A percentile compares a stretch with the other conserved stretches of the same genome.
Conservation (phyloP, 192 early-diverging fungal genomes). For the Coemansia sp. region DNA sequence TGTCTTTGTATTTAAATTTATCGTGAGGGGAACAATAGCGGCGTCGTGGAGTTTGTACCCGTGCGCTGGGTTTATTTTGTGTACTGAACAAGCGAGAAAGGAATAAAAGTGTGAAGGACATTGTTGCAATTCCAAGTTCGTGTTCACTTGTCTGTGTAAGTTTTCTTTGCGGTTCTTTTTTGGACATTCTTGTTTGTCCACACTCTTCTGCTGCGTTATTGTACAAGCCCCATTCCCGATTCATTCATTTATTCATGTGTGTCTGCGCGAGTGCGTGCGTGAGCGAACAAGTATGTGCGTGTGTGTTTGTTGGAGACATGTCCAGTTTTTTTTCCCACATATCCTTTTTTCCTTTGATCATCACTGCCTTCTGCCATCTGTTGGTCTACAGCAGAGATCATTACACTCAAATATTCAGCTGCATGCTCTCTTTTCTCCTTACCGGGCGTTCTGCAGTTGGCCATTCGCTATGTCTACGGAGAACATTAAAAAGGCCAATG, state of each 20-base stretch:
- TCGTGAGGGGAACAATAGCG: slow-evolving; percentile 4
- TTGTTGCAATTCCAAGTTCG: not conserved
- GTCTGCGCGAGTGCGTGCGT: not conserved
- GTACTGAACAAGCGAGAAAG: not conserved
- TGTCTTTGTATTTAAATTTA: slow-evolving; percentile 1
- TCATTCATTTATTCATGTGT: not conserved
- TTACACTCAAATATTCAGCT: not conserved
- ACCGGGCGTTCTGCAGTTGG: no score
- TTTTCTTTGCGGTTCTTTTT: not conserved
- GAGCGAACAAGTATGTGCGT: no score
- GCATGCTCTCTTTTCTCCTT: no score
- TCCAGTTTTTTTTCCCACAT: slow-evolving; percentile 5
- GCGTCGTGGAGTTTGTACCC: slow-evolving; percentile 3
- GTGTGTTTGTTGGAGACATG: not conserved
- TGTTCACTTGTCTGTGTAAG: not conserved
- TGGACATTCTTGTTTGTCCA: not conserved
- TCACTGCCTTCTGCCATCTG: not conserved
- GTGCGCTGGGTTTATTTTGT: slow-evolving; percentile 9
- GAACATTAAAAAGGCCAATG: no score
- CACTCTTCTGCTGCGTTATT: not conserved
- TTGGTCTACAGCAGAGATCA: not conserved
- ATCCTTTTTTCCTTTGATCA: slow-evolving; percentile 1
- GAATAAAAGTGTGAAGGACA: not conserved
- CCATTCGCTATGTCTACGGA: no score
- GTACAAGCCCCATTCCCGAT: slow-evolving; percentile 1